Conservation (phyloP, 345 rosid genomes). For the Boechera retrofracta region DNA sequence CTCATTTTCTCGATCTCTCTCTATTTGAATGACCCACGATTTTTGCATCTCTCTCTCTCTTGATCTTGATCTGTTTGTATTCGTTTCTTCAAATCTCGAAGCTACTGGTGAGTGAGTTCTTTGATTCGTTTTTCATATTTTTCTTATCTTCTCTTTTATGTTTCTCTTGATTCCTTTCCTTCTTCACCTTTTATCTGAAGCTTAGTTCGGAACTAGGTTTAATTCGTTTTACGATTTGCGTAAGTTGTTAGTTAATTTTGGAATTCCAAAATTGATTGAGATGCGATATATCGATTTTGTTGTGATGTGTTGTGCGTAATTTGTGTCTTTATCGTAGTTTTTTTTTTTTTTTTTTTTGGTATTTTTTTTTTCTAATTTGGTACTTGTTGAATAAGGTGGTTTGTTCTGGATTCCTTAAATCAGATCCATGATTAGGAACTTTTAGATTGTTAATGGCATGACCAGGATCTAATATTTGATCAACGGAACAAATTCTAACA, state of each 20-base stretch:
- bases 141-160: not conserved
- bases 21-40: not conserved
- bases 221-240: no score
- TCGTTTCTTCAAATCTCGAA: constrained; percentile 23
- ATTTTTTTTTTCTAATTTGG: no score
- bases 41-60: not conserved
- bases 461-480: not conserved
- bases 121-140: not conserved
- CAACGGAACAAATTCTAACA: not conserved
- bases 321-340: not conserved
- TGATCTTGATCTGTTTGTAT: constrained; percentile 13
- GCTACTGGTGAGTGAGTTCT: constrained; percentile 20
- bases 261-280: not conserved
- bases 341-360: no score
- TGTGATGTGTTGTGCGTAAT: not conserved
- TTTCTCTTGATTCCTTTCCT: not conserved
- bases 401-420: not conserved
- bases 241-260: no score
- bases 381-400: no score
- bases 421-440: constrained; percentile 26
- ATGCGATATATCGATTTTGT: not conserved
- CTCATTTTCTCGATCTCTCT: not conserved
- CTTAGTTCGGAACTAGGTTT: not conserved
- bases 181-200: not conserved
- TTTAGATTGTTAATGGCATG: constrained; percentile 5